Conservation (phyloP, 352 stramenopile species). For the Sclerospora graminicola region DNA sequence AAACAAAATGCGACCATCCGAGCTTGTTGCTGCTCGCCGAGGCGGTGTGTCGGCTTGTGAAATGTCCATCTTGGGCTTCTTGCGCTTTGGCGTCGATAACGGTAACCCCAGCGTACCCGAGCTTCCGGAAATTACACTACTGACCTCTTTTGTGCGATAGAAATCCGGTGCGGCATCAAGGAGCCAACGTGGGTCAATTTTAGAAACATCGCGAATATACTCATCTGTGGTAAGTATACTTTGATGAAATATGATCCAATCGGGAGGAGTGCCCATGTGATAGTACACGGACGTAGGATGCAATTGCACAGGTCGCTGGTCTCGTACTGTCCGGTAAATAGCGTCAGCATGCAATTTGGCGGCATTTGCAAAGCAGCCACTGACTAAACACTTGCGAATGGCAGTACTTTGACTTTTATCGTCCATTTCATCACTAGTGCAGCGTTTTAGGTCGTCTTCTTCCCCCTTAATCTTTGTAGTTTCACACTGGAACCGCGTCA, state of each 20-base stretch:
- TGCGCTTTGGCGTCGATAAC: constrained; percentile 2
- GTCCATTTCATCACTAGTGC: constrained; percentile 9
- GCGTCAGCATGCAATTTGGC: constrained; percentile 90
- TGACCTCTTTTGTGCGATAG: constrained; percentile 65
- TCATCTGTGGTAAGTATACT: constrained; percentile 97
- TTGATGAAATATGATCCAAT: constrained; percentile 98
- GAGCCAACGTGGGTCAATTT: constrained; percentile 70
- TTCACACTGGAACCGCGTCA: constrained; percentile 37
- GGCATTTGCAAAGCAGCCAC: constrained; percentile 91
- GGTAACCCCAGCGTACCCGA: constrained; percentile 55
- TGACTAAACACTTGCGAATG: constrained; percentile 58
- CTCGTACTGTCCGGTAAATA: constrained; percentile 52
- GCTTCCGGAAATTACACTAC: constrained; percentile 44
- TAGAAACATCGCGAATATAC: constrained; percentile 71
- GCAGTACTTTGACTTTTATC: constrained; percentile 15
- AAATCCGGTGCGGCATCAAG: constrained; percentile 57
- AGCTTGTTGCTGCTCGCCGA: constrained; percentile 10
- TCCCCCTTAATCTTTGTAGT: constrained; percentile 4
- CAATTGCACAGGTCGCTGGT: constrained; percentile 58
- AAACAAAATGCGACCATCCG: constrained; percentile 59
- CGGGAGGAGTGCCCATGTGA: constrained; percentile 75
- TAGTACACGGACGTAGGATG: constrained; percentile 73
- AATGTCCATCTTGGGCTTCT: constrained; percentile 16
- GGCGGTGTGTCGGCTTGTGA: constrained; percentile 12
- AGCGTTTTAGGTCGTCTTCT: constrained; percentile 3